Base-by-base conservation (phyloP, 2,329 filamentous ascomycete genomes). In the Chaetomium sp. region DNA sequence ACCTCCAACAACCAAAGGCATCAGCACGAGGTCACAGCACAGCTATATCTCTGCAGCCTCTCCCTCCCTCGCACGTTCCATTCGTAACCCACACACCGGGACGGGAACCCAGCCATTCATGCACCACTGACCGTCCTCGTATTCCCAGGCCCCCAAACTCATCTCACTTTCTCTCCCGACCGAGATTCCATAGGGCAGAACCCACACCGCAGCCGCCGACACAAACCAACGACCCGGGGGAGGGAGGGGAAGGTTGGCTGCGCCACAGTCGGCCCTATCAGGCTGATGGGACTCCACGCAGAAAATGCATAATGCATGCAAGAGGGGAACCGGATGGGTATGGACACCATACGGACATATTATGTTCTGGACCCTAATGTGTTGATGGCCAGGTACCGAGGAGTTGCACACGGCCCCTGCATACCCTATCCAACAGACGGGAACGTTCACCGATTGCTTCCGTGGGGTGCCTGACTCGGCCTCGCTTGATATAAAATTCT, bases 201-300 rank as follows among this genome's bases (percentile, higher is more conserved):
- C 19, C 35, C 33, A 12, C 33, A 35, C 33, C 13, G 16, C n/a
- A 23, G n/a, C n/a, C 45, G 13, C 16, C 50, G 25, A 29, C 4
- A 5, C 21, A 12, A n/a, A 38, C 31, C 53, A 57, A 42, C 54
- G 29, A 29, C 13, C 23, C 38, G 16, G 4, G 9, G 2, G 42
- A 21, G 42, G 35, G 35, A 16, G 31, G 31, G 31, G 31, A 16
- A 38, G 19, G 35, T 12, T 16, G 33, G 29, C 35, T 54, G 49
- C 25, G 59, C 38, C 59, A 56, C 51, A 12, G 4, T 23, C 51
- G 35, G 27, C 33, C 49, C n/a, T 54, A 45, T 54, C 49, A 54
- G 60, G 49, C 62, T 27, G 45, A 55, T 35, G 64, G 21, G 8
- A 57, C 42, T 5, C 65, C 53, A 55, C 21, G 12, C 54, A n/a